Evolutionary conservation across 106 monocot species (phyloP).

Genomic region (Acorus calamus): DNA sequence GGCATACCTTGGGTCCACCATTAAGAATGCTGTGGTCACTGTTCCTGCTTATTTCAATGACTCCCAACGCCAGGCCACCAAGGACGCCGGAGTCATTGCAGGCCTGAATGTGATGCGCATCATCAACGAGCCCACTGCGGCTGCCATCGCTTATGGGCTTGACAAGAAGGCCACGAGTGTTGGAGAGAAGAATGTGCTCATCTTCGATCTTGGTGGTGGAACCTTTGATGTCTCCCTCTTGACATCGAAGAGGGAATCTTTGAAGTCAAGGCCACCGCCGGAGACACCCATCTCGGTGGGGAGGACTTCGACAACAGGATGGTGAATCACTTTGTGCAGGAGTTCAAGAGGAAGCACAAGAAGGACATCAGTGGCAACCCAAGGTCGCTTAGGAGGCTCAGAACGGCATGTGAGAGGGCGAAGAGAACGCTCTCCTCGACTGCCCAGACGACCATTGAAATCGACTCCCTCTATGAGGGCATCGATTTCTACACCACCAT

Average conservation of each 20-base stretch:
- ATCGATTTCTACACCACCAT: slow-evolving; percentile 54
- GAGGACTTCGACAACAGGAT: slow-evolving; percentile 81
- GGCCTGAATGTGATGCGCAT: slow-evolving; percentile 61
- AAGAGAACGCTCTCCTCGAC: slow-evolving; percentile 74
- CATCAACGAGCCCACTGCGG: slow-evolving; percentile 76
- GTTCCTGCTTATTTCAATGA: slow-evolving; percentile 70
- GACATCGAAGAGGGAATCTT: slow-evolving; percentile 81
- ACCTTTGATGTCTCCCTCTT: slow-evolving; percentile 77
- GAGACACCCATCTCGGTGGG: slow-evolving; percentile 88
- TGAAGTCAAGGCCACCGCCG: slow-evolving; percentile 85
- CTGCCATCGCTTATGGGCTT: slow-evolving; percentile 77
- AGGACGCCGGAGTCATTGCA: slow-evolving; percentile 66
- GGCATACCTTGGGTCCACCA: slow-evolving; percentile 41
- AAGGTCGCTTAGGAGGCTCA: slow-evolving; percentile 38
- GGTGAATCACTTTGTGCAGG: slow-evolving; percentile 79
- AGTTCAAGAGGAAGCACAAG: slow-evolving; percentile 85
- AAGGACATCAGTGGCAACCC: slow-evolving; percentile 79
- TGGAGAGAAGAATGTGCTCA: slow-evolving; percentile 77
- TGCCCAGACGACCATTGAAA: slow-evolving; percentile 66
- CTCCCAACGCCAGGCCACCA: slow-evolving; percentile 61
- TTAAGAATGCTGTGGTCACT: slow-evolving; percentile 52
- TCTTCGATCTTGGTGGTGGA: slow-evolving; percentile 75
- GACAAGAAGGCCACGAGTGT: slow-evolving; percentile 59
- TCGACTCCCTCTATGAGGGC: slow-evolving; percentile 51
- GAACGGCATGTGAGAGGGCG: slow-evolving; percentile 59